Evolutionary conservation across 1,284 basidiomycete genomes (phyloP).

Genomic region (Entoloma clypeatum): DNA sequence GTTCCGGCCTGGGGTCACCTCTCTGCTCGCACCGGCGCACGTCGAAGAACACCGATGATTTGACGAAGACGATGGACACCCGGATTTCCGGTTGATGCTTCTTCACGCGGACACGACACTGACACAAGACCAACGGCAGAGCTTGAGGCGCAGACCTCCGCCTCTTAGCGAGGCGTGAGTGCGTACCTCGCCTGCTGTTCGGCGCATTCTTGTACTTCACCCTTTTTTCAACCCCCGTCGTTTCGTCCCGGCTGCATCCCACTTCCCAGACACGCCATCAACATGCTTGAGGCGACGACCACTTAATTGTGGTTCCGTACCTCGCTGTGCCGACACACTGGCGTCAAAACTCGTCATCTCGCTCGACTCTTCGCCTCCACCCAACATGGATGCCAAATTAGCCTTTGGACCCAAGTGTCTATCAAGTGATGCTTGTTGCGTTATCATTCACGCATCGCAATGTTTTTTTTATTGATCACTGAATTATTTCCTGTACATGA

Average conservation of each 20-base stretch:
- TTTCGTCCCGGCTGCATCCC: slow-evolving; percentile 42
- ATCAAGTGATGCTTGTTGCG: slow-evolving; percentile 11
- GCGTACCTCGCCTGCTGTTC: slow-evolving; percentile 48
- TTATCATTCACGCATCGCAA: slow-evolving; percentile 21
- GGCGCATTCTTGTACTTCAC: slow-evolving; percentile 53
- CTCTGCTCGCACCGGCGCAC: slow-evolving; percentile 16
- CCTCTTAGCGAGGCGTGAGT: slow-evolving; percentile 38
- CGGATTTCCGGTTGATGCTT: slow-evolving; percentile 42
- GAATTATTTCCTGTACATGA: slow-evolving; percentile 18
- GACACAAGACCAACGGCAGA: slow-evolving; percentile 62
- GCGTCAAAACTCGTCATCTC: slow-evolving; percentile 37
- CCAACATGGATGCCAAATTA: slow-evolving; percentile 26
- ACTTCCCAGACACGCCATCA: slow-evolving; percentile 47
- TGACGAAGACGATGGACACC: slow-evolving; percentile 43
- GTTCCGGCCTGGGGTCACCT: slow-evolving; percentile 35
- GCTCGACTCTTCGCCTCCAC: slow-evolving; percentile 19
- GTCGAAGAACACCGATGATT: slow-evolving; percentile 24
- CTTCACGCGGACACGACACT: slow-evolving; percentile 46
- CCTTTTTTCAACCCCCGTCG: slow-evolving; percentile 42
- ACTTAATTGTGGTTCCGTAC: slow-evolving; percentile 73
- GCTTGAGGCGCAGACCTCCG: slow-evolving; percentile 49
- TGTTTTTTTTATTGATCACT: slow-evolving; percentile 26
- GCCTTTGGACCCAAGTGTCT: slow-evolving; percentile 24
- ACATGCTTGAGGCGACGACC: slow-evolving; percentile 66
- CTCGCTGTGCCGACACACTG: slow-evolving; percentile 69